These are phyloP conservation scores for Schizosaccharomyces octosporus DNA, from an alignment of 805 yeast genomes.

Conservation along the genomic window DNA sequence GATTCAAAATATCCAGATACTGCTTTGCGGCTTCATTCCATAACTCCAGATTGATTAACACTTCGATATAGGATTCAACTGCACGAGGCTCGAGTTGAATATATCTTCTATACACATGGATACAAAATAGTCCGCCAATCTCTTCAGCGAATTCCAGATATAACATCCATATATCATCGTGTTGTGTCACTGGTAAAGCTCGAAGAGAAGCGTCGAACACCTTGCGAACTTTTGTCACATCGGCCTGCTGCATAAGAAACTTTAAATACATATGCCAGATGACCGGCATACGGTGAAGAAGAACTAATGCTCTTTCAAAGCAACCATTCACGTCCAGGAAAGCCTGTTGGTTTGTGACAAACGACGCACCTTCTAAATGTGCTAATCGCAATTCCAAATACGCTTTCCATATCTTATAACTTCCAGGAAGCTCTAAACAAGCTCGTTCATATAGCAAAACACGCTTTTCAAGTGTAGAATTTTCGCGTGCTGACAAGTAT, in stretches of 20 bases:
- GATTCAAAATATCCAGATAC: constrained; percentile 16
- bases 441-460: constrained; percentile 30
- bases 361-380: constrained; percentile 12
- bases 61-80: constrained; percentile 11
- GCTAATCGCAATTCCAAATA: constrained; percentile 22
- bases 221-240: constrained; percentile 19
- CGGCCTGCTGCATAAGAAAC: constrained; percentile 17
- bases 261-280: constrained; percentile 29
- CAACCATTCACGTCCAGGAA: constrained; percentile 18
- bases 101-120: constrained; percentile 16
- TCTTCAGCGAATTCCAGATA: constrained; percentile 25
- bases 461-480: constrained; percentile 11
- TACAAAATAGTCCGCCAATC: constrained; percentile 20
- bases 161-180: constrained; percentile 28
- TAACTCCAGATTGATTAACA: constrained; percentile 9
- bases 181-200: constrained; percentile 27
- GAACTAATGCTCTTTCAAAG: constrained; percentile 24
- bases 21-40: constrained; percentile 13
- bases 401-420: constrained; percentile 27
- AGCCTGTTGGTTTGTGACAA: constrained; percentile 13
- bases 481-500: constrained; percentile 15
- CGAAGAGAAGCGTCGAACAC: constrained; percentile 27
- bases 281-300: constrained; percentile 22
- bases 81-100: constrained; percentile 10
- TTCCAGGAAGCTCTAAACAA: constrained; percentile 14